Evolutionary conservation across 805 yeast species (phyloP).

Genomic region (Candida oleophila): DNA sequence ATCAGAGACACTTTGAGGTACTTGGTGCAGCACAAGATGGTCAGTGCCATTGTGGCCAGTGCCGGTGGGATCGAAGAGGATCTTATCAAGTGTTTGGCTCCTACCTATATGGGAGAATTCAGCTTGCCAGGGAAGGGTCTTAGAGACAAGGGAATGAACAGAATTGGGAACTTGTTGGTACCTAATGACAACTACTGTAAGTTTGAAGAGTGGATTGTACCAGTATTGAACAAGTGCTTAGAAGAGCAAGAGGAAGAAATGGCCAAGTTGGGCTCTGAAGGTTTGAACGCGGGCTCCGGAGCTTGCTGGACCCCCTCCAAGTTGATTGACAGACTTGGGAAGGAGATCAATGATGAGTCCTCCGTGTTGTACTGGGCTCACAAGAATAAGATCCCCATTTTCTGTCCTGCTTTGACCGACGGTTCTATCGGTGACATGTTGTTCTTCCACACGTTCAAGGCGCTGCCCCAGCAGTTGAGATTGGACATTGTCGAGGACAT

Average conservation of each 20-base stretch:
- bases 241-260: conserved; percentile 82
- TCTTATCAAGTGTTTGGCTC: conserved; percentile 92
- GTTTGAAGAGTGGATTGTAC: conserved; percentile 99
- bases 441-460: conserved; percentile 95
- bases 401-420: conserved; percentile 97
- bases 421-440: conserved; percentile 99
- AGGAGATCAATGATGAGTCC: conserved; percentile 90
- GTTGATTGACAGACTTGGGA: conserved; percentile 89
- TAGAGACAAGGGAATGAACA: conserved; percentile 94
- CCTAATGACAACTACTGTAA: conserved; percentile 98
- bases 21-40: conserved; percentile 91
- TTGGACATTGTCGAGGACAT: conserved; percentile 94
- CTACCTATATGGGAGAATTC: conserved; percentile 93
- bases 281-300: conserved; percentile 60
- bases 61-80: conserved; percentile 99
- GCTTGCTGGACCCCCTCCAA: conserved; percentile 94
- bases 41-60: conserved; percentile 91
- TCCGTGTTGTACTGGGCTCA: conserved; percentile 98
- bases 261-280: conserved; percentile 45
- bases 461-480: conserved; percentile 86
- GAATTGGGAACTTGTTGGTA: conserved; percentile 94
- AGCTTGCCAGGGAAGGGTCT: conserved; percentile 74
- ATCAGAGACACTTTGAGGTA: conserved; percentile 85
- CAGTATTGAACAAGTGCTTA: conserved; percentile 80
- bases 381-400: conserved; percentile 92